phyloP scores from a whole-genome alignment of 202 grass and related monocot genomes.

The Bolboschoenoplectus hybrid region DNA sequence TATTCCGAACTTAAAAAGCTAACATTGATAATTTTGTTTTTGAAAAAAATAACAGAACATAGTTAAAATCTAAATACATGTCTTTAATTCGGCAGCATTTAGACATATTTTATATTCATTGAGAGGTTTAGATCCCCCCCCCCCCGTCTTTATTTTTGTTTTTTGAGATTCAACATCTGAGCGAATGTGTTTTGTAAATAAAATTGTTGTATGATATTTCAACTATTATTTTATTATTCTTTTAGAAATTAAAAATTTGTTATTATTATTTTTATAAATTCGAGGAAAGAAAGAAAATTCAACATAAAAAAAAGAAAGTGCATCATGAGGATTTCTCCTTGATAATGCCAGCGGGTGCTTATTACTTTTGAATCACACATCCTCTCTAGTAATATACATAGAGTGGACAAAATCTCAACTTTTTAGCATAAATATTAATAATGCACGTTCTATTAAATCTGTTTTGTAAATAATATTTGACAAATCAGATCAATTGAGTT shows the following conservation, averaged over 20 bases:
- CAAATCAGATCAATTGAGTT: too few species aligned
- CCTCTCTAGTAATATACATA: too few species aligned
- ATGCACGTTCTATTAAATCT: too few species aligned
- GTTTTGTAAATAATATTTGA: too few species aligned
- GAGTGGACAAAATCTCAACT: too few species aligned
- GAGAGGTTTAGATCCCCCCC: neutral
- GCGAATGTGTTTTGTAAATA: neutral
- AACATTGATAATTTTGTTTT: neutral
- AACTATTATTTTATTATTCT: neutral
- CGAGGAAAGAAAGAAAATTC: neutral
- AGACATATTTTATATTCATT: neutral
- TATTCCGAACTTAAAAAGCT: neutral
- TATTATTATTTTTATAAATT: neutral
- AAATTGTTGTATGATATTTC: constrained; percentile 13
- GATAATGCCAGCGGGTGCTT: neutral
- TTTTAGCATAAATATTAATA: too few species aligned
- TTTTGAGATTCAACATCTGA: neutral
- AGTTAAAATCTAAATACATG: neutral
- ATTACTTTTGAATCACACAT: neutral
- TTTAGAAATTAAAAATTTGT: neutral
- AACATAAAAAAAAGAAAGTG: neutral
- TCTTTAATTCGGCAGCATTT: neutral
- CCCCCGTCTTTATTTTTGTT: neutral
- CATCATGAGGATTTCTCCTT: neutral
- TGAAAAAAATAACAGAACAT: neutral